Conservation (phyloP, 352 stramenopile species). For the Phytopythium helicoides region DNA sequence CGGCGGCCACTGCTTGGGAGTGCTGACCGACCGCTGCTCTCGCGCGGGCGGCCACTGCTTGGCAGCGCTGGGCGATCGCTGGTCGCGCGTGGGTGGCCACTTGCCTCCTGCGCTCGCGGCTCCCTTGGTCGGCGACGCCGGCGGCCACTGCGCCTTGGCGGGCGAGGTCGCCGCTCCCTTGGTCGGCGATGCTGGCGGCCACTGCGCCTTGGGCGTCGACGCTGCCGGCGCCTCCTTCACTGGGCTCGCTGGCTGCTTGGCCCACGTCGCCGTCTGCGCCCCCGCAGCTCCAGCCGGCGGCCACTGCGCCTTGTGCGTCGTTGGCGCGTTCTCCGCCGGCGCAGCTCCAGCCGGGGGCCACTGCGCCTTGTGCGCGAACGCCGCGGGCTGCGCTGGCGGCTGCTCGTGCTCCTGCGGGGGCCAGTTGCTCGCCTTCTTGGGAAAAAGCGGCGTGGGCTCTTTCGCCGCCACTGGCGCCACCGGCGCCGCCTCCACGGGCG, state of each 20-base stretch:
- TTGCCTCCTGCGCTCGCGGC: background rate
- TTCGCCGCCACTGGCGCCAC: slow-evolving; percentile 4
- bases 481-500: background rate
- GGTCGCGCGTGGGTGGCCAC: background rate
- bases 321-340: slow-evolving; percentile 9
- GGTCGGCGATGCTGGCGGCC: slow-evolving; percentile 16
- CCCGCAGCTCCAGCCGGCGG: slow-evolving; percentile 9
- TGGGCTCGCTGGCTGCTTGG: slow-evolving; percentile 11
- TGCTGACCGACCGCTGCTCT: background rate
- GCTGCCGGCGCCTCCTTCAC: slow-evolving; percentile 4
- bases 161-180: slow-evolving; percentile 6
- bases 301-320: slow-evolving; percentile 24
- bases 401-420: slow-evolving; percentile 6
- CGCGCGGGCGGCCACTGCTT: slow-evolving; percentile 1
- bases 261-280: background rate
- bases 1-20: background rate
- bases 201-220: slow-evolving; percentile 24
- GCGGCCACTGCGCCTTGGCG: slow-evolving; percentile 20
- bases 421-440: slow-evolving; percentile 18
- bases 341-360: slow-evolving; percentile 30
- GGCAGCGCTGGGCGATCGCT: background rate
- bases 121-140: slow-evolving; percentile 8
- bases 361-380: slow-evolving; percentile 52
- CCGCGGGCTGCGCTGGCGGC: slow-evolving; percentile 16
- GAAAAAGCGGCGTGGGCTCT: slow-evolving; percentile 16